Evolutionary conservation across 2,329 filamentous ascomycete species (phyloP), one percentile per base, ranked within the genome.

Genomic region (Arachnomyces sp.): DNA sequence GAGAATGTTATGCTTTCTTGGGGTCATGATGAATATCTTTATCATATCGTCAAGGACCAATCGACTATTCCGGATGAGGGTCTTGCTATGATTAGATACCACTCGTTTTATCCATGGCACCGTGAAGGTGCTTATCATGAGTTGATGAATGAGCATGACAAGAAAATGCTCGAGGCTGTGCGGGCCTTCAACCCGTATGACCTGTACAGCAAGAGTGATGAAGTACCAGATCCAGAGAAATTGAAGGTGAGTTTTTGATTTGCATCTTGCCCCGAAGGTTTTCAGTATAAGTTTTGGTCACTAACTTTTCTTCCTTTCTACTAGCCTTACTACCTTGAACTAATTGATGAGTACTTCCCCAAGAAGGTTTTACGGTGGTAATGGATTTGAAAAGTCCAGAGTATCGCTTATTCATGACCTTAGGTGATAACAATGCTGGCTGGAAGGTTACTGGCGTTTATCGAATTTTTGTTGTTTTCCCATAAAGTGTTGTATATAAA

Each of bases 71-170:
- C 88, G 1, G 73, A 75, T 34, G 87, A 93, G 73, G 84, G 84
- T 0, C 74, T 95, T 7, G 88, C 86, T 45, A 94, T 95, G 85
- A 92, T 94, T 60, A 73, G 88, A 40, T 94, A 92, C 66, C 88
- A 94, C 68, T 86, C 80, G 5, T 94, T 94, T 67, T 95, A 95
- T 66, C 82, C 87, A 14, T 94, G 87, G 88, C 88, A 94, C 67
- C 78, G 74, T 46, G 80, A 83, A 61, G 82, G 81, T 39, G 87
- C 85, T 6, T 94, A 94, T 66, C 64, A 66, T 45, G 78, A 86
- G 64, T 76, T 93, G 62, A 93, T 94, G 87, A 75, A 82, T 60
- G 79, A 83, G 45, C 82, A 89, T 58, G 88, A 94, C 54, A 68
- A 82, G 61, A 73, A 75, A 53, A 88, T 93, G 81, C 68, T 93